phyloP scores from a whole-genome alignment of 805 yeast species.

The Isabelozyma rhagii region DNA sequence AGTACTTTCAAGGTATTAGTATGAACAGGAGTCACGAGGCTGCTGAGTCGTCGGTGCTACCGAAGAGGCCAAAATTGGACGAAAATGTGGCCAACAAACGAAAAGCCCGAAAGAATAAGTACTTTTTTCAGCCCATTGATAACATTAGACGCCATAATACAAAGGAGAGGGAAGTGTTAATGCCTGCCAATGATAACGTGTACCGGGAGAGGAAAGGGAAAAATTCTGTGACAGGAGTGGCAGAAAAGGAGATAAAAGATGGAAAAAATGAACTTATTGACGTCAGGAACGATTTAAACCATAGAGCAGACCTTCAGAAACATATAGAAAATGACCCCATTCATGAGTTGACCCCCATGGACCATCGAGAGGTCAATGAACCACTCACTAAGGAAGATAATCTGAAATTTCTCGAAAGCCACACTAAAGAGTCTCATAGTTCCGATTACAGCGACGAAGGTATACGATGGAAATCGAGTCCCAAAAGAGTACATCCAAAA shows the following conservation, averaged over 20 bases:
- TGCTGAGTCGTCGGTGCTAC: slow-evolving; percentile 2
- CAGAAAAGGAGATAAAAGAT: neutral
- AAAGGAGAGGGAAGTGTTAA: neutral
- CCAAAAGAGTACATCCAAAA: slow-evolving; percentile 13
- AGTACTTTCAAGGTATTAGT: neutral
- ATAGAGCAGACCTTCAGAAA: neutral
- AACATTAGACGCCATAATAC: neutral
- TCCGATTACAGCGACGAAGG: slow-evolving; percentile 46
- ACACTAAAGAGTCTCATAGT: slow-evolving; percentile 17
- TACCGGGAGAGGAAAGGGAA: too few relatives aligned
- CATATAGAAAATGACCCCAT: too few relatives aligned
- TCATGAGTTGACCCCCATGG: neutral
- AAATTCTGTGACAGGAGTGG: neutral
- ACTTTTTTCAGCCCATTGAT: neutral
- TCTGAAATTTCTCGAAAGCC: too few relatives aligned
- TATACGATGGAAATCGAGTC: slow-evolving; percentile 39
- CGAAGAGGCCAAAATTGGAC: slow-evolving; percentile 3
- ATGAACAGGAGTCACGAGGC: neutral
- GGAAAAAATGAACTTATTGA: neutral
- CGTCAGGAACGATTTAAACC: too few relatives aligned
- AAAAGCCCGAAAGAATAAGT: slow-evolving; percentile 1
- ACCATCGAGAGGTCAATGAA: neutral
- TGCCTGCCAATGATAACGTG: neutral
- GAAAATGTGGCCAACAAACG: slow-evolving; percentile 4
- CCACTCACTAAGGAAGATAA: neutral